phyloP scores from a whole-genome alignment of 352 stramenopile genomes.

The Phytopythium litorale region DNA sequence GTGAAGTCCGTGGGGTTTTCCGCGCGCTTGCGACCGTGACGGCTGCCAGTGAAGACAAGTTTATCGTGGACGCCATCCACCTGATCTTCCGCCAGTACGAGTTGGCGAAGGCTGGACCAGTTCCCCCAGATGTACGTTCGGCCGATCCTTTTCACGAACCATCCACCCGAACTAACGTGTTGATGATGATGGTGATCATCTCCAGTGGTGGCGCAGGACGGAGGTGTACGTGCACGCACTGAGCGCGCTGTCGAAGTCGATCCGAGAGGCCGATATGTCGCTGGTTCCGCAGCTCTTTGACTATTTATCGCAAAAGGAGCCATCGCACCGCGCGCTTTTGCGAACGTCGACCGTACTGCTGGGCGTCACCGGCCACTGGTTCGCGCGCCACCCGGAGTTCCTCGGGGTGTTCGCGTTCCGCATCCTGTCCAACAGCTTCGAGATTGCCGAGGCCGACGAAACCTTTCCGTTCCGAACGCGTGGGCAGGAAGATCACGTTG shows the following conservation, averaged over 20 bases:
- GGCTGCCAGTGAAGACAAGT: conserved; percentile 65
- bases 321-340: conserved; percentile 49
- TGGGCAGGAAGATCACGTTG: conserved; percentile 59
- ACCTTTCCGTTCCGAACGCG: conserved; percentile 42
- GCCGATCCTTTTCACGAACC: neutral
- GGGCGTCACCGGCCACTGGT: conserved; percentile 69
- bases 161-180: neutral
- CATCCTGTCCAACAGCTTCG: conserved; percentile 71
- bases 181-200: conserved; percentile 3
- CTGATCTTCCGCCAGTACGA: conserved; percentile 76
- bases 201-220: conserved; percentile 68
- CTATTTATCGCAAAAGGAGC: conserved; percentile 61
- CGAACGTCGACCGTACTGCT: conserved; percentile 71
- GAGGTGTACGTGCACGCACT: conserved; percentile 84
- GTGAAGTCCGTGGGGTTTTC: conserved; percentile 71
- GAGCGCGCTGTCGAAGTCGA: conserved; percentile 77
- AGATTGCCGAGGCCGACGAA: conserved; percentile 30
- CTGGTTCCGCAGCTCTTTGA: conserved; percentile 72
- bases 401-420: conserved; percentile 54
- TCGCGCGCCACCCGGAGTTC: conserved; percentile 56
- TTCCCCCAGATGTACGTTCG: conserved; percentile 32
- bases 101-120: conserved; percentile 32
- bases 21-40: conserved; percentile 73
- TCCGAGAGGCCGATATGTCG: conserved; percentile 72
- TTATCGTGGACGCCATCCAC: conserved; percentile 70